Percentiles rank a stretch among this genome's conserved stretches.
phyloP scores from a whole-genome alignment of 352 stramenopile genomes.

The Phytophthora cajani region DNA sequence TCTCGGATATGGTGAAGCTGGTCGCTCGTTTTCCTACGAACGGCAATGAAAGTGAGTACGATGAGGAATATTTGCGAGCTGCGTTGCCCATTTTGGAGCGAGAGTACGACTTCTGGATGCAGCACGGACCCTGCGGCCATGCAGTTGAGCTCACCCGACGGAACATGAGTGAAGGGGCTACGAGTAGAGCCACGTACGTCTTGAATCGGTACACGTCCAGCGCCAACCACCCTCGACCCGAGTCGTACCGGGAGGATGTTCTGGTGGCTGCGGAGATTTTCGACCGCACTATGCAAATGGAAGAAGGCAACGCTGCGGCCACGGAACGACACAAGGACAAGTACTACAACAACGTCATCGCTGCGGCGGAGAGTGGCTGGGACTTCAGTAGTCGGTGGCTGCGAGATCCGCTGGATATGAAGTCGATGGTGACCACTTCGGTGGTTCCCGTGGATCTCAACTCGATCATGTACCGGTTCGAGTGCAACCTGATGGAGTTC shows the following conservation, averaged over 20 bases:
- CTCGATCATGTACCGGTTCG: conserved; percentile 80
- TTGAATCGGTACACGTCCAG: conserved; percentile 87
- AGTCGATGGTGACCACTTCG: conserved; percentile 68
- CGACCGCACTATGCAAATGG: conserved; percentile 38
- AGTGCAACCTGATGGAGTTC: conserved; percentile 78
- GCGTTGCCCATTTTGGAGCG: conserved; percentile 72
- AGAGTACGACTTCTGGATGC: conserved; percentile 90
- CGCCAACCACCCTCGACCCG: conserved; percentile 76
- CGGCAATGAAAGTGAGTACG: conserved; percentile 49
- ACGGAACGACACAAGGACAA: conserved; percentile 63
- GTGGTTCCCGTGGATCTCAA: conserved; percentile 90
- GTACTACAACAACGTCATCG: conserved; percentile 88
- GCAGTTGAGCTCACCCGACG: conserved; percentile 54
- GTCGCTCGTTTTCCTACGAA: conserved; percentile 50
- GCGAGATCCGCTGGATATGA: conserved; percentile 62
- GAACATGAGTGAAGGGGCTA: conserved; percentile 21
- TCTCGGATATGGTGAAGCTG: conserved; percentile 86
- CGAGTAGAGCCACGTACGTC: conserved; percentile 36
- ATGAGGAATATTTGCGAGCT: conserved; percentile 58
- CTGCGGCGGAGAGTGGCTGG: conserved; percentile 89
- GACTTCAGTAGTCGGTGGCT: conserved; percentile 92
- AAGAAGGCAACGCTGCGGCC: conserved; percentile 41
- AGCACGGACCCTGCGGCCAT: conserved; percentile 63
- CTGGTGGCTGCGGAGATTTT: conserved; percentile 71
- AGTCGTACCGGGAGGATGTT: conserved; percentile 89